Evolutionary conservation across 352 stramenopile genomes (phyloP).

Genomic region (Peronospora tabacina): DNA sequence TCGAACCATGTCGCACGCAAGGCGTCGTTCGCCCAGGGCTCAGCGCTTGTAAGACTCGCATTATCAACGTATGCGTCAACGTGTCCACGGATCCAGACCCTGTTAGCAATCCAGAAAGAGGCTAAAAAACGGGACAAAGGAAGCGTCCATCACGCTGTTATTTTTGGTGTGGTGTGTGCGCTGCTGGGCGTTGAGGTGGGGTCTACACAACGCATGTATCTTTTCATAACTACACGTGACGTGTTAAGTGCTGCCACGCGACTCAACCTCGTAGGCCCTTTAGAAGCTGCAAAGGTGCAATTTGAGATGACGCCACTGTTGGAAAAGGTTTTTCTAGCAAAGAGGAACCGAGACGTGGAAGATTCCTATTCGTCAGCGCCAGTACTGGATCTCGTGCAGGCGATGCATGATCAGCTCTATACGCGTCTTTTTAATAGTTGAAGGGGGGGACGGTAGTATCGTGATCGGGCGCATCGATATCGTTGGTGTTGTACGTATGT

Average conservation of each 20-base stretch:
- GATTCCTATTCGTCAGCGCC: slow-evolving; percentile 74
- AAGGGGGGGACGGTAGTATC: slow-evolving; percentile 1
- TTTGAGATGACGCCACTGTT: slow-evolving; percentile 43
- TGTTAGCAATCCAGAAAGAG: slow-evolving; percentile 45
- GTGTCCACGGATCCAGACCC: slow-evolving; percentile 25
- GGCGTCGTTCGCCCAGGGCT: slow-evolving; percentile 64
- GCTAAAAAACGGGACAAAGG: slow-evolving; percentile 41
- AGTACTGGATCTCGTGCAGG: slow-evolving; percentile 72
- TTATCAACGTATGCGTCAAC: slow-evolving; percentile 42
- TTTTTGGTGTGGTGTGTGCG: slow-evolving; percentile 62
- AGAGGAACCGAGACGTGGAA: slow-evolving; percentile 54
- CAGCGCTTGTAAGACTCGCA: slow-evolving; percentile 57
- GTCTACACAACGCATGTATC: slow-evolving; percentile 62
- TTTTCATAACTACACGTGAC: slow-evolving; percentile 72
- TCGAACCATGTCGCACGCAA: slow-evolving; percentile 79
- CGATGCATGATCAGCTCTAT: slow-evolving; percentile 83
- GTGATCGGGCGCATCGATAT: no score
- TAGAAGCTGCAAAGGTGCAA: slow-evolving; percentile 63
- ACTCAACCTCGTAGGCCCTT: slow-evolving; percentile 68
- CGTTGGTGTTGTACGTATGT: no score
- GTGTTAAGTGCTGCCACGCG: slow-evolving; percentile 68
- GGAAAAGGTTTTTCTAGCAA: slow-evolving; percentile 50
- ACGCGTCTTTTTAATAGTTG: slow-evolving; percentile 84
- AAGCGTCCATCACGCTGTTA: slow-evolving; percentile 54
- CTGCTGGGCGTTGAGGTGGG: slow-evolving; percentile 38